Conservation (phyloP, 164 flowering plant genomes). For the Nymphaea colorata region DNA sequence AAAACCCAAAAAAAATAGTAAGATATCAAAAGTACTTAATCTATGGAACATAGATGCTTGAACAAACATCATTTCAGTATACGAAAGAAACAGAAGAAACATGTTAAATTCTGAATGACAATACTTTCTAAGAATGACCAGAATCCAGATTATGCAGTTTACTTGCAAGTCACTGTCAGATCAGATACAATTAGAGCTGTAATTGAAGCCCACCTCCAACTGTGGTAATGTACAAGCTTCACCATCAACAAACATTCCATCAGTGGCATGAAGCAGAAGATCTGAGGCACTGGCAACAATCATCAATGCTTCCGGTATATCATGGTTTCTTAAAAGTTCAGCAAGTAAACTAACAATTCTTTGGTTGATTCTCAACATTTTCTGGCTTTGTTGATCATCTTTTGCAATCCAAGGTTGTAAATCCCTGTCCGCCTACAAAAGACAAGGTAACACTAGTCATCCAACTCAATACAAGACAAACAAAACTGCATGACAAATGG, state of each 20-base stretch:
- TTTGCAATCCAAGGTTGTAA: constrained; percentile 93
- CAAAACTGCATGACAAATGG: background rate
- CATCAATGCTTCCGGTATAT: constrained; percentile 65
- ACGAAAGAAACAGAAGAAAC: background rate
- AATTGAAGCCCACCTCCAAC: constrained; percentile 50
- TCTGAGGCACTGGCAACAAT: constrained; percentile 84
- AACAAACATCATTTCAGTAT: background rate
- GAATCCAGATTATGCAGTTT: background rate
- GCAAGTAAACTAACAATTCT: constrained; percentile 73
- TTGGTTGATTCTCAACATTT: constrained; percentile 89
- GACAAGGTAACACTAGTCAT: background rate
- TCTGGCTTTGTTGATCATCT: constrained; percentile 87
- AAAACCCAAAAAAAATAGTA: background rate
- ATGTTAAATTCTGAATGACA: too few species aligned
- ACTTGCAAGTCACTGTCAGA: background rate
- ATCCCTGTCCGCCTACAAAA: constrained; percentile 84
- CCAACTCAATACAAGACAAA: background rate
- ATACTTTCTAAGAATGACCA: background rate
- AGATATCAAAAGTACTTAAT: background rate
- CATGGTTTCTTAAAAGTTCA: constrained; percentile 90
- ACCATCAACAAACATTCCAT: constrained; percentile 53
- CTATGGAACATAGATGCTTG: background rate
- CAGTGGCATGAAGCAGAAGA: constrained; percentile 88
- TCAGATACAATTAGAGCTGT: background rate
- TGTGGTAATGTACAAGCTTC: constrained; percentile 98